A percentile compares a stretch with the other conserved stretches of the same genome.
phyloP scores from a whole-genome alignment of 2,329 filamentous ascomycete genomes.

The Trichoderma citrinoviride region DNA sequence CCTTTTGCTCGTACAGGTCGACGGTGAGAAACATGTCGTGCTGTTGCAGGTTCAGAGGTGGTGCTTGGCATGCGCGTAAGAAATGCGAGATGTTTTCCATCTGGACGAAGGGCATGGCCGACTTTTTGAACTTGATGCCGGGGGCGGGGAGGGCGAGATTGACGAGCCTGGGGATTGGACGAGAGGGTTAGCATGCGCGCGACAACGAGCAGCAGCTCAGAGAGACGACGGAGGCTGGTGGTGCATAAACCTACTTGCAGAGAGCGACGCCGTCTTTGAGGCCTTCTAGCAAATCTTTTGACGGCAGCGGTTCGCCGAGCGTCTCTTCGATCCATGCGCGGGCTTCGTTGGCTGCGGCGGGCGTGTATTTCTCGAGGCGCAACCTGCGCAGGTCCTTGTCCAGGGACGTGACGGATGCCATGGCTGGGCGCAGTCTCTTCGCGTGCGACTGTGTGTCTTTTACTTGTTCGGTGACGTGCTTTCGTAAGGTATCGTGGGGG shows the following conservation, averaged over 20 bases:
- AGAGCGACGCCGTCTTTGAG: conserved; percentile 89
- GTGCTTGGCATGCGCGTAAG: conserved; percentile 78
- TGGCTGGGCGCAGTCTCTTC: conserved; percentile 39
- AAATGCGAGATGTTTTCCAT: conserved; percentile 99
- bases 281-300: conserved; percentile 75
- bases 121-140: conserved; percentile 85
- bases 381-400: conserved; percentile 94
- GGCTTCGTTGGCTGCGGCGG: conserved; percentile 81
- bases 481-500: background rate
- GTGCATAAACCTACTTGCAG: conserved; percentile 67
- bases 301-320: conserved; percentile 69
- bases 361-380: conserved; percentile 90
- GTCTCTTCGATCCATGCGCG: conserved; percentile 81
- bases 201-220: background rate
- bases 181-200: background rate
- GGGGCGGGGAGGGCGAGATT: conserved; percentile 76
- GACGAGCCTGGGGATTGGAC: conserved; percentile 63
- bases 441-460: background rate
- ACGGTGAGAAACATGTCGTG: conserved; percentile 98
- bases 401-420: conserved; percentile 91
- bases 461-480: background rate
- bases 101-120: conserved; percentile 95
- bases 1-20: conserved; percentile 92
- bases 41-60: conserved; percentile 81
- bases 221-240: background rate